Evolutionary conservation across 129 eudicot species (phyloP).

Genomic region (Helianthus annuus): HanXRQr2.0-SUNRISE NC_035443.2:165366553-165367052

Average conservation of each 20-base stretch:
- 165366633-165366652: slow-evolving; percentile 36
- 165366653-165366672: slow-evolving; percentile 63
- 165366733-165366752: slow-evolving; percentile 85
- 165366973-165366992: no score
- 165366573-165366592: slow-evolving; percentile 54
- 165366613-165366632: slow-evolving; percentile 43
- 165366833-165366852: slow-evolving; percentile 51
- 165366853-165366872: slow-evolving; percentile 84
- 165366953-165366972: background rate
- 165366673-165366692: slow-evolving; percentile 75
- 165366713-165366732: slow-evolving; percentile 71
- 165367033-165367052: no score
- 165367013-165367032: no score
- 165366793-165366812: slow-evolving; percentile 29
- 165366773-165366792: slow-evolving; percentile 45
- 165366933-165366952: background rate
- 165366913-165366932: slow-evolving; percentile 79
- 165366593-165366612: slow-evolving; percentile 77
- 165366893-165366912: slow-evolving; percentile 65
- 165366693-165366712: slow-evolving; percentile 71
- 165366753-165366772: slow-evolving; percentile 44
- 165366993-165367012: no score
- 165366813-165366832: slow-evolving; percentile 50
- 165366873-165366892: slow-evolving; percentile 84
- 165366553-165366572: slow-evolving; percentile 16